Evolutionary conservation across 208 protist genomes (phyloP), one percentile per base, ranked within the genome.

Genomic region (Acanthamoeba sp.): DNA sequence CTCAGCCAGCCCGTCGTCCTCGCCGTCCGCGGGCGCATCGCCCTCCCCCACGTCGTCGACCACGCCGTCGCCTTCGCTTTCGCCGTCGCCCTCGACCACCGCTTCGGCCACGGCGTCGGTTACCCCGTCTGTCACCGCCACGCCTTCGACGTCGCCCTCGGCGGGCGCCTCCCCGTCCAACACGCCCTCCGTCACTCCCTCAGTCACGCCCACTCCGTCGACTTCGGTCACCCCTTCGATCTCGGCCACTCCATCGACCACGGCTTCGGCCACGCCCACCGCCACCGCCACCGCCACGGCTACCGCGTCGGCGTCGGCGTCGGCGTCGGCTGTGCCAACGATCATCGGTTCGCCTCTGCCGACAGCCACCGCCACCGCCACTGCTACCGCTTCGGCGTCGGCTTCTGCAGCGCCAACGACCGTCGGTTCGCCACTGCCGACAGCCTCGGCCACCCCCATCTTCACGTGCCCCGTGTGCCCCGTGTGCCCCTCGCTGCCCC

Each of bases 391-490:
- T 18, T 73, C 64, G 34, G 16, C 34, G 6, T 73, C 64, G 64
- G 64, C 64, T 40, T 73, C 64, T 34, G 6, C 62, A 6, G 7
- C 62, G 29, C 14, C 62, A 6, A 29, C 27, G 5, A 22, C 29
- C 27, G 27, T 6, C 62, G 62, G 14, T 27, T 71, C 62, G 29
- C 14, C 62, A 20, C 16, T 16, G 6, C 48, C 48, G 48, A 20
- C 48, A 18, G 55, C 55, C 16, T 59, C 55, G 55, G 55, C 55
- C 3, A 24, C 55, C 10, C 34, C 64, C 22, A n/a, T 27, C 64
- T 40, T 73, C 64, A 40, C 64, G 16, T 73, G 64, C 64, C 64
- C 64, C 18, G 34, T 73, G 32, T 73, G 64, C 64, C 64, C 64
- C 6, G 64, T 73, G 10, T 73, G 64, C 64, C 64, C 64, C 22